These are phyloP conservation scores for Lithospermum erythrorhizon DNA, from an alignment of 257 asterid species.

Conservation along the genomic window DNA sequence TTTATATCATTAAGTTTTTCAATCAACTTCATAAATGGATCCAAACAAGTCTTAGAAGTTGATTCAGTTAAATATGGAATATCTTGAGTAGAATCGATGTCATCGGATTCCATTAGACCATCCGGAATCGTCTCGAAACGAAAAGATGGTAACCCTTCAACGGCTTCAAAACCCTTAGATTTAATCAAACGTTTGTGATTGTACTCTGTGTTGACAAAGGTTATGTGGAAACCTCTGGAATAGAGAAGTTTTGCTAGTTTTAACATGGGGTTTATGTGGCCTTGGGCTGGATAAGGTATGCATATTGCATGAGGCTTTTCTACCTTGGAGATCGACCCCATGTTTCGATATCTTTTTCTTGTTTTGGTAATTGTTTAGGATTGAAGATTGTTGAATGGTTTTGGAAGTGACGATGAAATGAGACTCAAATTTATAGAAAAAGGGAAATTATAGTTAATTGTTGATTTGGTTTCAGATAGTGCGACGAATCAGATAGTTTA, in stretches of 20 bases:
- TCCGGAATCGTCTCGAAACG: slow-evolving; percentile 42
- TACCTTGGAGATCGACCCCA: slow-evolving; percentile 8
- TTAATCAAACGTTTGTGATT: slow-evolving; percentile 34
- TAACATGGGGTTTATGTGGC: slow-evolving; percentile 49
- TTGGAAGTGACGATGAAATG: background rate
- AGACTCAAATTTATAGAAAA: background rate
- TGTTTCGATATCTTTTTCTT: slow-evolving; percentile 1
- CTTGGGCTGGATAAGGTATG: slow-evolving; percentile 47
- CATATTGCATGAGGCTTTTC: slow-evolving; percentile 37
- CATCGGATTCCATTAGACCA: slow-evolving; percentile 34
- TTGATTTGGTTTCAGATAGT: too few species aligned
- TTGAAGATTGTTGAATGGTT: background rate
- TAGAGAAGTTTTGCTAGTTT: slow-evolving; percentile 42
- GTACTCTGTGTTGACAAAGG: slow-evolving; percentile 42
- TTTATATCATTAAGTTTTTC: slow-evolving; percentile 17
- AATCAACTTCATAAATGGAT: slow-evolving; percentile 29
- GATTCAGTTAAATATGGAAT: slow-evolving; percentile 20
- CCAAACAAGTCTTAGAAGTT: slow-evolving; percentile 17
- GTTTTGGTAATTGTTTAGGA: background rate
- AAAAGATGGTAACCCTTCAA: slow-evolving; percentile 25
- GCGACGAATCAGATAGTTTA: too few species aligned
- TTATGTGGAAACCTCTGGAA: slow-evolving; percentile 33
- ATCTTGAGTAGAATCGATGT: slow-evolving; percentile 37
- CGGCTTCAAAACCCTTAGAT: slow-evolving; percentile 23
- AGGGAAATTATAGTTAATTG: background rate